Conservation (phyloP, 352 stramenopile species). For the Phytophthora sp. region DNA sequence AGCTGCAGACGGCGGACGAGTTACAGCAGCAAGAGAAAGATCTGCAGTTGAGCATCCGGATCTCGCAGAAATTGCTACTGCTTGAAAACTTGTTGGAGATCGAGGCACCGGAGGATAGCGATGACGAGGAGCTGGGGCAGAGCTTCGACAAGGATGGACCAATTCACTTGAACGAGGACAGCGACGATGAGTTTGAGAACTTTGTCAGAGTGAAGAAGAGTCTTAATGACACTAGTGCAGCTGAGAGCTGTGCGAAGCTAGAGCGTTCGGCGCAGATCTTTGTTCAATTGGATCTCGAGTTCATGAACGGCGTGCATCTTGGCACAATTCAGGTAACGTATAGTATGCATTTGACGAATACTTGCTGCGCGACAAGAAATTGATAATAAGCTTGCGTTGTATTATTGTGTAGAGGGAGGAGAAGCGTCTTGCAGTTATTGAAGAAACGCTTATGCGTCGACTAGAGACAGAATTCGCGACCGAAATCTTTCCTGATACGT, state of each 20-base stretch:
- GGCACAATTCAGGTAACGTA: slow-evolving; percentile 69
- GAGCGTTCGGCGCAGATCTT: slow-evolving; percentile 78
- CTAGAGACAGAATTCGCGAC: slow-evolving; percentile 87
- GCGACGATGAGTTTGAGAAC: slow-evolving; percentile 76
- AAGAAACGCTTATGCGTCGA: slow-evolving; percentile 74
- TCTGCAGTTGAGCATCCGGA: slow-evolving; percentile 65
- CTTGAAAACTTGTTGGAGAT: slow-evolving; percentile 83
- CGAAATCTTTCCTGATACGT: slow-evolving; percentile 88
- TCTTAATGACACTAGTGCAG: slow-evolving; percentile 39
- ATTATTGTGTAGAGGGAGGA: slow-evolving; percentile 56
- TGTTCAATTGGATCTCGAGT: slow-evolving; percentile 81
- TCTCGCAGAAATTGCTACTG: slow-evolving; percentile 80
- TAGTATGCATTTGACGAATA: neutral
- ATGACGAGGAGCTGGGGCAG: slow-evolving; percentile 24
- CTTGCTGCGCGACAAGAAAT: neutral
- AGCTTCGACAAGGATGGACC: neutral
- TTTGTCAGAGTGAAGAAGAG: slow-evolving; percentile 62
- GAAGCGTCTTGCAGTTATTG: slow-evolving; percentile 68
- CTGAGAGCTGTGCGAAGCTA: slow-evolving; percentile 72
- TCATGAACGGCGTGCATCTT: slow-evolving; percentile 73
- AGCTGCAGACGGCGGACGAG: slow-evolving; percentile 51
- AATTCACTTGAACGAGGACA: slow-evolving; percentile 32
- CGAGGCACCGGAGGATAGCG: slow-evolving; percentile 37
- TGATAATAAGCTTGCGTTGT: slow-evolving; percentile 1
- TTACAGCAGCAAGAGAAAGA: slow-evolving; percentile 57